Percentiles rank a stretch among this genome's conserved stretches.
phyloP scores from a whole-genome alignment of 129 eudicot species.

The Chrysanthemum makinoi region DNA sequence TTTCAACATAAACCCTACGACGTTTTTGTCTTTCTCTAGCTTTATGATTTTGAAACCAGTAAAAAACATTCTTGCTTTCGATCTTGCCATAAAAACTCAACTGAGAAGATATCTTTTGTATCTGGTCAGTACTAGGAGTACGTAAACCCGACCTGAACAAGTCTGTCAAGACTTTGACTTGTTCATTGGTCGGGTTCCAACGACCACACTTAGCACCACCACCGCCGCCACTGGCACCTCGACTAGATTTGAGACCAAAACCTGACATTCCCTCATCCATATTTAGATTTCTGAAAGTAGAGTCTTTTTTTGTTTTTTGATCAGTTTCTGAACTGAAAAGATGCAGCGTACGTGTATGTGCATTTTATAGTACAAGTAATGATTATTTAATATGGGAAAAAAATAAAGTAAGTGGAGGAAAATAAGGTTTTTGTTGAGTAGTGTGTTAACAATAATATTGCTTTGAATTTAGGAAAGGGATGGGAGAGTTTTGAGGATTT shows the following conservation, averaged over 20 bases:
- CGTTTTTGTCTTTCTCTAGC: slow-evolving; percentile 96
- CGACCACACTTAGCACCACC: slow-evolving; percentile 89
- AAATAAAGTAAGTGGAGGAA: slow-evolving; percentile 33
- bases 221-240: slow-evolving; percentile 30
- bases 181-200: slow-evolving; percentile 96
- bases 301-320: slow-evolving; percentile 22
- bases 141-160: slow-evolving; percentile 83
- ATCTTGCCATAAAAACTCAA: slow-evolving; percentile 90
- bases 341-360: slow-evolving; percentile 37
- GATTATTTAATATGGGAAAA: slow-evolving; percentile 23
- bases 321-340: slow-evolving; percentile 47
- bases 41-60: slow-evolving; percentile 98
- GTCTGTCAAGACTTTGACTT: slow-evolving; percentile 84
- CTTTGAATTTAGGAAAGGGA: slow-evolving; percentile 70
- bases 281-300: slow-evolving; percentile 30
- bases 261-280: slow-evolving; percentile 86
- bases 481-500: slow-evolving; percentile 68
- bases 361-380: slow-evolving; percentile 34
- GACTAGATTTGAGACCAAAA: slow-evolving; percentile 50
- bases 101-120: slow-evolving; percentile 85
- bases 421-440: slow-evolving; percentile 37
- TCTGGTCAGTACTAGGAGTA: slow-evolving; percentile 91
- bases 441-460: slow-evolving; percentile 29
- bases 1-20: slow-evolving; percentile 63
- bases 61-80: slow-evolving; percentile 93